Percentiles rank a stretch among this genome's conserved stretches.
phyloP scores from a whole-genome alignment of 2,329 filamentous ascomycete genomes.

The Colletotrichum musicola region DNA sequence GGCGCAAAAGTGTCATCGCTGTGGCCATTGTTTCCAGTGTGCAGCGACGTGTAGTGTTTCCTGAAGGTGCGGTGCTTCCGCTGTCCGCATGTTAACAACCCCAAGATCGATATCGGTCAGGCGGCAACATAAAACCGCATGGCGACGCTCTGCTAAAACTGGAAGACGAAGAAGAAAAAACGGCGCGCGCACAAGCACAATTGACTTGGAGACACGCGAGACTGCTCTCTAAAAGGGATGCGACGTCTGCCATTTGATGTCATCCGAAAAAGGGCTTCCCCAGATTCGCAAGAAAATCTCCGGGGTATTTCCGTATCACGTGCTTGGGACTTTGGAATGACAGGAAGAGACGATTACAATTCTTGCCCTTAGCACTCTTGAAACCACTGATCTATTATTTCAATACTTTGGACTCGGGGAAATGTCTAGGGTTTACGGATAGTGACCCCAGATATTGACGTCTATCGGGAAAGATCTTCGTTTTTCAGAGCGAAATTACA shows the following conservation, averaged over 20 bases:
- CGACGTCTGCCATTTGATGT: slow-evolving; percentile 18
- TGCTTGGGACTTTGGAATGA: not conserved
- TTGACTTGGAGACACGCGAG: slow-evolving; percentile 2
- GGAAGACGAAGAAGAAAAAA: no score
- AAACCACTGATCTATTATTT: no score
- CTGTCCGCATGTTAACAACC: slow-evolving; percentile 37
- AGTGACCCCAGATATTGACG: no score
- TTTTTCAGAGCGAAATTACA: no score
- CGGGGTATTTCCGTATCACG: slow-evolving; percentile 23
- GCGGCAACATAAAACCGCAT: slow-evolving; percentile 20
- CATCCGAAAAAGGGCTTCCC: slow-evolving; percentile 11
- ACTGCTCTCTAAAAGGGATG: slow-evolving; percentile 13
- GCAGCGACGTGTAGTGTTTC: slow-evolving; percentile 35
- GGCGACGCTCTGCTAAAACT: not conserved
- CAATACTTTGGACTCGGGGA: no score
- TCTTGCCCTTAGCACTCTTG: no score
- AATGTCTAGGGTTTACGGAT: no score
- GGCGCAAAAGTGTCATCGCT: slow-evolving; percentile 35
- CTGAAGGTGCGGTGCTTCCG: slow-evolving; percentile 37
- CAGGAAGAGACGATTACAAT: not conserved
- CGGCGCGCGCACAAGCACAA: slow-evolving; percentile 13
- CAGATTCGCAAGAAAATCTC: slow-evolving; percentile 9
- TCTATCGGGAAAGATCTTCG: no score
- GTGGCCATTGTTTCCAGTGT: slow-evolving; percentile 39
- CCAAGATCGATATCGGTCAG: not conserved